These are phyloP conservation scores for Diaporthe vaccinii DNA, from an alignment of 2,329 filamentous ascomycete genomes.

Conservation along the genomic window DNA sequence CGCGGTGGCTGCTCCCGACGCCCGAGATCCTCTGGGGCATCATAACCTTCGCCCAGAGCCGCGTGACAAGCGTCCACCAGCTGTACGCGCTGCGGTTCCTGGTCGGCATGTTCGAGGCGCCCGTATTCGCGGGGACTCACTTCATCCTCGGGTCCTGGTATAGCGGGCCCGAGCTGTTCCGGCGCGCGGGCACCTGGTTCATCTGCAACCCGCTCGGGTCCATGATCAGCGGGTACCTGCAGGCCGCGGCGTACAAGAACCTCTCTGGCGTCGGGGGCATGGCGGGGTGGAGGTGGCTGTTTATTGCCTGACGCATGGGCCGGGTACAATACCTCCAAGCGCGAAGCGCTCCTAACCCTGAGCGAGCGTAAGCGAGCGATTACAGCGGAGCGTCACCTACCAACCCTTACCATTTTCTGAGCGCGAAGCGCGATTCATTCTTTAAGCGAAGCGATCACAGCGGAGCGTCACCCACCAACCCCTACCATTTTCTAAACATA, in stretches of 20 bases:
- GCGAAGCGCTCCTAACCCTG: too few species aligned
- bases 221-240: slow-evolving; percentile 56
- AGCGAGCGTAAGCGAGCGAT: too few species aligned
- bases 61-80: slow-evolving; percentile 48
- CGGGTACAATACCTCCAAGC: too few species aligned
- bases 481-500: too few species aligned
- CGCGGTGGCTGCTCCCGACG: slow-evolving; percentile 49
- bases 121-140: slow-evolving; percentile 51
- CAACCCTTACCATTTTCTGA: too few species aligned
- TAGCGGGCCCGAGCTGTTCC: slow-evolving; percentile 48
- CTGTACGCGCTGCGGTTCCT: slow-evolving; percentile 50
- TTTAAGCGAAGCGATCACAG: too few species aligned
- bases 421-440: too few species aligned
- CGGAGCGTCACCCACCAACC: too few species aligned
- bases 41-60: slow-evolving; percentile 49
- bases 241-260: slow-evolving; percentile 67
- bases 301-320: too few species aligned
- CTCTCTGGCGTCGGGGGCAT: slow-evolving; percentile 63
- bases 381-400: too few species aligned
- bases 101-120: slow-evolving; percentile 51
- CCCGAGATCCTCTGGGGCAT: slow-evolving; percentile 51
- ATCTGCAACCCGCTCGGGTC: slow-evolving; percentile 47
- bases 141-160: slow-evolving; percentile 50
- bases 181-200: slow-evolving; percentile 48
- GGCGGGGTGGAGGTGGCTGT: slow-evolving; percentile 67